These are phyloP conservation scores for Durotheca rogersii DNA, from an alignment of 495 filamentous ascomycete genomes.

Conservation along the genomic window DNA sequence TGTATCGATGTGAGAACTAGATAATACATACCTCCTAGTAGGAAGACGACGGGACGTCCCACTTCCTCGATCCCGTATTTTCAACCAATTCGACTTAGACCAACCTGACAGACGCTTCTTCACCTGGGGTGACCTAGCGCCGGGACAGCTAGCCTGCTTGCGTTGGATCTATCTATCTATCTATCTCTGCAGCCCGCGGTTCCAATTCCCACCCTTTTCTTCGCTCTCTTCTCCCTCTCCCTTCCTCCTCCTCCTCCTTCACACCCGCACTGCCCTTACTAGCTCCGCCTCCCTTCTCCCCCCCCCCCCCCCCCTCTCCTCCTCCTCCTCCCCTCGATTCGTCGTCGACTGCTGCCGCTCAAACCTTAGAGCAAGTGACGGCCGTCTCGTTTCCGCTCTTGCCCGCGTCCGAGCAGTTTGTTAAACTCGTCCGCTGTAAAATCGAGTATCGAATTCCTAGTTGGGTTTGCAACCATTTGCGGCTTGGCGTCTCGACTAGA, in stretches of 20 bases:
- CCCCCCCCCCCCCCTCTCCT: neutral
- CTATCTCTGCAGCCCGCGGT: neutral
- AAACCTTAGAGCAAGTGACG: neutral
- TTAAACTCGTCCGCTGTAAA: constrained; percentile 1
- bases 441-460: neutral
- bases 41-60: constrained; percentile 7
- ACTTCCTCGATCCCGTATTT: constrained; percentile 18
- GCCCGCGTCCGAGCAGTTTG: constrained; percentile 1
- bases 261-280: no score
- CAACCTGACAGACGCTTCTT: constrained; percentile 19
- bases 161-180: constrained; percentile 7
- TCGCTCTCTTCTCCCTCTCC: constrained; percentile 6
- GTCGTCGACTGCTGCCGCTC: no score
- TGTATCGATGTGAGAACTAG: no score
- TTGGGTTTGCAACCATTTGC: neutral
- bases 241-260: neutral
- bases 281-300: constrained; percentile 4
- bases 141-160: constrained; percentile 22
- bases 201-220: constrained; percentile 25
- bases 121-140: constrained; percentile 33
- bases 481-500: constrained; percentile 2
- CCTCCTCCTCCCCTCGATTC: constrained; percentile 1
- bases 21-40: no score
- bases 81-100: constrained; percentile 22
- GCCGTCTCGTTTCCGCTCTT: constrained; percentile 2